A percentile compares a stretch with the other conserved stretches of the same genome.
Conservation (phyloP, 2,329 filamentous ascomycete genomes). For the Fusarium acutatum region DNA sequence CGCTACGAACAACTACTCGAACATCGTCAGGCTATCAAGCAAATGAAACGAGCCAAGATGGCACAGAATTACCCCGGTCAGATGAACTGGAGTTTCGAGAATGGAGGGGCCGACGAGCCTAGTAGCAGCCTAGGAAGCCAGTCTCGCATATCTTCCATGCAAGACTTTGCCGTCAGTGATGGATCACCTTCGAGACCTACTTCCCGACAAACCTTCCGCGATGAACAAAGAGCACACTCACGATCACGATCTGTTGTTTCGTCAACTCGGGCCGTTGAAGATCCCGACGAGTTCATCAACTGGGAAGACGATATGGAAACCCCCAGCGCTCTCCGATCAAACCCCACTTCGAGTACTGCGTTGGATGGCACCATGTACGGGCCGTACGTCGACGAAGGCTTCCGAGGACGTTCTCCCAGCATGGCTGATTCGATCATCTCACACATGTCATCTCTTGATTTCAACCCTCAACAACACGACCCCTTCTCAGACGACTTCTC, state of each 20-base stretch:
- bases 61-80: slow-evolving; percentile 59
- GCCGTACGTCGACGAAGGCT: slow-evolving; percentile 67
- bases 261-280: slow-evolving; percentile 42
- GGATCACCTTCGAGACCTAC: slow-evolving; percentile 49
- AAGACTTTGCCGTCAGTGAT: slow-evolving; percentile 51
- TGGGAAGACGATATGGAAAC: slow-evolving; percentile 65
- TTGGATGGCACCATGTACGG: slow-evolving; percentile 83
- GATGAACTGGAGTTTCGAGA: slow-evolving; percentile 85
- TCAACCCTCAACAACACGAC: slow-evolving; percentile 66
- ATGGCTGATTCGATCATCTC: slow-evolving; percentile 80
- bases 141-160: slow-evolving; percentile 54
- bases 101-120: slow-evolving; percentile 69
- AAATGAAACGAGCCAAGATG: slow-evolving; percentile 65
- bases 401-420: slow-evolving; percentile 78
- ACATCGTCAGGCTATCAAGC: slow-evolving; percentile 65
- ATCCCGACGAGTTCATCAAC: slow-evolving; percentile 47
- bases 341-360: slow-evolving; percentile 62
- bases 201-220: slow-evolving; percentile 51
- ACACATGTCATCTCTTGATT: slow-evolving; percentile 73
- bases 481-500: slow-evolving; percentile 86
- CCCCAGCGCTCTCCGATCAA: slow-evolving; percentile 61
- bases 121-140: slow-evolving; percentile 50
- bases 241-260: slow-evolving; percentile 58
- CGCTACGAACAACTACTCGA: slow-evolving; percentile 67
- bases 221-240: slow-evolving; percentile 58